Percentiles rank a stretch among this genome's conserved stretches.
These are phyloP conservation scores for Chlorella sp. DNA, from an alignment of 139 green algal species.

Conservation along the genomic window DNA sequence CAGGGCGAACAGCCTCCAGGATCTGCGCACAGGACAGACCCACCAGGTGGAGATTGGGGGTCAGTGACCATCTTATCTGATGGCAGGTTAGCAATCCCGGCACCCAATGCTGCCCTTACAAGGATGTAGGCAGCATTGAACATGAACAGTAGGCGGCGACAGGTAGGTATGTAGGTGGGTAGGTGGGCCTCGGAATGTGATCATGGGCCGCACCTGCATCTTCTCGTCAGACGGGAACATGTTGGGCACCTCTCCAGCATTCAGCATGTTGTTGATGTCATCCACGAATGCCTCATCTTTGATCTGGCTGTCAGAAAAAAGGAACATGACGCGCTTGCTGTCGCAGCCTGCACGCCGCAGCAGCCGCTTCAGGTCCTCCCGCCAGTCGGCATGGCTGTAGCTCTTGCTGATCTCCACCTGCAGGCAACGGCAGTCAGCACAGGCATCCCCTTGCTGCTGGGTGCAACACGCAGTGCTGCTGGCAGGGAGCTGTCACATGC, in stretches of 20 bases:
- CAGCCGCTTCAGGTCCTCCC: constrained; percentile 66
- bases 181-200: constrained; percentile 16
- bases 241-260: constrained; percentile 71
- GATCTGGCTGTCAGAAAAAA: constrained; percentile 78
- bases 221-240: constrained; percentile 66
- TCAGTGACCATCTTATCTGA: no score
- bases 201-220: constrained; percentile 32
- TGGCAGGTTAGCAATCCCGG: no score
- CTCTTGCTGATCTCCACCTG: constrained; percentile 73
- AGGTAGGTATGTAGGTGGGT: no score
- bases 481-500: no score
- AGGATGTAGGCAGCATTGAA: no score
- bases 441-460: no score
- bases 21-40: no score
- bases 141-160: no score
- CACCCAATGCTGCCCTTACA: no score
- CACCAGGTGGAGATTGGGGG: no score
- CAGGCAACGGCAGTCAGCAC: no score
- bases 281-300: constrained; percentile 73
- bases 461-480: no score
- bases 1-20: constrained; percentile 57
- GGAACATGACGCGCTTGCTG: constrained; percentile 54
- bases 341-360: constrained; percentile 49
- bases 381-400: constrained; percentile 63
- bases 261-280: constrained; percentile 82